These are phyloP conservation scores for Silene uniflora DNA, from an alignment of 148 eudicot species.

Conservation along the genomic window DNA sequence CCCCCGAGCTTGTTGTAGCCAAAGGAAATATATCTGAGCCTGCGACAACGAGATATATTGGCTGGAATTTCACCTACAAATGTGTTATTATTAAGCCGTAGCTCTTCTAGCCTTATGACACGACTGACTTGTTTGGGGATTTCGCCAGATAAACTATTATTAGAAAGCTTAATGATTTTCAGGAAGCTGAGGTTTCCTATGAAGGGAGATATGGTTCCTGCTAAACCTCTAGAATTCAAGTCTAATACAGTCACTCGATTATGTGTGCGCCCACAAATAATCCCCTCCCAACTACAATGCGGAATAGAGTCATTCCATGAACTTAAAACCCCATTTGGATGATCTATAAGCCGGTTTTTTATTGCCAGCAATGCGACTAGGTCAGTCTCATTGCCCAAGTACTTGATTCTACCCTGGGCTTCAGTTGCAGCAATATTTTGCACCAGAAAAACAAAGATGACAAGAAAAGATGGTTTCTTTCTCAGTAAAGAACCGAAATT, in stretches of 20 bases:
- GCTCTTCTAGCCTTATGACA: constrained; percentile 15
- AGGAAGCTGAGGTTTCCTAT: constrained; percentile 31
- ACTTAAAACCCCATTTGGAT: constrained; percentile 12
- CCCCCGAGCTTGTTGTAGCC: constrained; percentile 20
- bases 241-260: constrained; percentile 23
- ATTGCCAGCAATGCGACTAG: constrained; percentile 34
- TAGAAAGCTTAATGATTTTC: background rate
- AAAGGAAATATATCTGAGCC: constrained; percentile 12
- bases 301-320: constrained; percentile 42
- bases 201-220: constrained; percentile 33
- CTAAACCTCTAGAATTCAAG: constrained; percentile 12
- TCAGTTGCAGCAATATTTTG: too few relatives aligned
- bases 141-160: constrained; percentile 35
- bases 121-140: constrained; percentile 32
- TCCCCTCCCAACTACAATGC: constrained; percentile 39
- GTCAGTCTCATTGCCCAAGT: background rate
- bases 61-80: constrained; percentile 26
- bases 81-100: constrained; percentile 12
- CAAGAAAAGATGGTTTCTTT: too few relatives aligned
- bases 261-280: constrained; percentile 27
- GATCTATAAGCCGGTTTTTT: constrained; percentile 26
- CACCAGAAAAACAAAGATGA: too few relatives aligned
- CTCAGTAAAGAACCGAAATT: too few relatives aligned
- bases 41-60: constrained; percentile 18
- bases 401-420: too few relatives aligned